Evolutionary conservation across 495 filamentous ascomycete species (phyloP), one percentile per base, ranked within the genome.

Genomic region (Echria macrotheca): DNA sequence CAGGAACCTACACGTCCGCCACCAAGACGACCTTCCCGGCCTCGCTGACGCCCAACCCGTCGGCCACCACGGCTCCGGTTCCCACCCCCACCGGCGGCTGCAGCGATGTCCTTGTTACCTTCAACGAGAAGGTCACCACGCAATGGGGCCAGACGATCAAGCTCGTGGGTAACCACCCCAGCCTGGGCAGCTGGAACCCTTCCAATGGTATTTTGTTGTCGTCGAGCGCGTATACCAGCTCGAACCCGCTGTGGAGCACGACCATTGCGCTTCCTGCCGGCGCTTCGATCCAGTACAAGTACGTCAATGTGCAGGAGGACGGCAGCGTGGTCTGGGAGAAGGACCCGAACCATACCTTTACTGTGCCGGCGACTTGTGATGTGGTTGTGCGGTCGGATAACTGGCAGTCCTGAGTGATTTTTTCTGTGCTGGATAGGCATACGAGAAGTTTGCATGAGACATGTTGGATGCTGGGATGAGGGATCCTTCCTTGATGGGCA

Each of bases 211-310:
- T 85, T 1, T 55, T 76, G 0, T 65, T 87, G 17, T 74, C 66
- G 24, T 73, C 83, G 2, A 60, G 56, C 18, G 45, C 67, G 4
- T 87, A 86, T 53, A 79, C 77, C 1, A 50, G 49, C 7, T 71
- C 54, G 47, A 71, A 84, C 53, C 77, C 77, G 2, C 47, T 82
- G 8, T 87, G 84, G 84, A 72, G 48, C 36, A 74, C 61, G 1
- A 76, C 75, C 0, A 52, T 84, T 4, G 62, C 57, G 2, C 53
- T 87, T 2, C 60, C 73, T 0, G 73, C 74, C 0, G 81, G 83
- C 1, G 64, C 67, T 35, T 57, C 52, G 5, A 70, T 89, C 23
- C 52, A 82, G 61, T 88, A 87, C 58, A 89, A 88, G 67, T 90
- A 78, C 55, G 78, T 88, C 49, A 74, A 75, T 6, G 68, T 82